Conservation (phyloP, 139 green algal species). For the Trebouxia sp. region DNA sequence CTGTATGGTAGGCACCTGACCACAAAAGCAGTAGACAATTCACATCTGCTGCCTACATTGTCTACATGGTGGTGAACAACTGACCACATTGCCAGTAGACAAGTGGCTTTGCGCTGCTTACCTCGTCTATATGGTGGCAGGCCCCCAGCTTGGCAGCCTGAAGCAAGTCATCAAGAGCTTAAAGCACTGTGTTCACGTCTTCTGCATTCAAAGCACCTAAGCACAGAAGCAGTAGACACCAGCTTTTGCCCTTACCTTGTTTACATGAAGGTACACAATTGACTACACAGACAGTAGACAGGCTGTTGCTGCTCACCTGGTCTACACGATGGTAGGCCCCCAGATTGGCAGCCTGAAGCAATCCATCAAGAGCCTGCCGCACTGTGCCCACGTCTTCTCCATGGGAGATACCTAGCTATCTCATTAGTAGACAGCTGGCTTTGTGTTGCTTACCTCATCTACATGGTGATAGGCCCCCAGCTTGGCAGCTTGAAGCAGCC, state of each 20-base stretch:
- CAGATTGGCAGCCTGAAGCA: conserved; percentile 58
- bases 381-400: neutral
- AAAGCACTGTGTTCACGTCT: conserved; percentile 48
- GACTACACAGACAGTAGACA: too few species aligned
- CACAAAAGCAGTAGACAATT: too few species aligned
- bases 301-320: conserved; percentile 37
- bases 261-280: too few species aligned
- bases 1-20: too few species aligned
- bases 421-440: too few species aligned
- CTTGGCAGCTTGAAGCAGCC: conserved; percentile 58
- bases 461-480: conserved; percentile 59
- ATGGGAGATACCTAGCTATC: too few species aligned
- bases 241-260: too few species aligned
- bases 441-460: conserved; percentile 38
- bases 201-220: too few species aligned
- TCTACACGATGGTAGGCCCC: conserved; percentile 51
- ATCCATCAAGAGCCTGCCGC: conserved; percentile 59
- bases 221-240: too few species aligned
- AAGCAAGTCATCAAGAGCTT: conserved; percentile 60
- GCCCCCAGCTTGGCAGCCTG: conserved; percentile 53
- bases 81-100: too few species aligned
- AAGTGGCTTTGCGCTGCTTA: neutral
- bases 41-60: neutral
- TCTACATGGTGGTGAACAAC: too few species aligned
- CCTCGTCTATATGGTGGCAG: conserved; percentile 51